Conservation (phyloP, 495 filamentous ascomycete genomes). For the Neurospora sp. region DNA sequence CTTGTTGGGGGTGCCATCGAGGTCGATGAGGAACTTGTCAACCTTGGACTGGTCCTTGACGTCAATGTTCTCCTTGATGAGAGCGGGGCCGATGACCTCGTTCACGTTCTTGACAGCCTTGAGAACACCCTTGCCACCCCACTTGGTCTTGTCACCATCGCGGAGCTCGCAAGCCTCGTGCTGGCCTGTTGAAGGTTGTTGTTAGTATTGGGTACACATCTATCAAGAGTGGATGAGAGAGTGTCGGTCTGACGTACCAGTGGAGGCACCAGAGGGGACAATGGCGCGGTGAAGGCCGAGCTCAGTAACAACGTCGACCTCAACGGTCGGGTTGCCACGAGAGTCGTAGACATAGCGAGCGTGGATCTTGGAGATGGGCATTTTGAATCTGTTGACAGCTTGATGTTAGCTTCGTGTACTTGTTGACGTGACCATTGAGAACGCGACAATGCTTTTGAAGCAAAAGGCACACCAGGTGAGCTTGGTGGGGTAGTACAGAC, state of each 20-base stretch:
- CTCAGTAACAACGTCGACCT: constrained; percentile 91
- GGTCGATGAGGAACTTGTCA: constrained; percentile 89
- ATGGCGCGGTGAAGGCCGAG: constrained; percentile 97
- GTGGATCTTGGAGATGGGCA: constrained; percentile 98
- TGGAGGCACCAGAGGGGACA: constrained; percentile 96
- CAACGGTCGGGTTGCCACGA: constrained; percentile 91
- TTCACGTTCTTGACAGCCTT: constrained; percentile 98
- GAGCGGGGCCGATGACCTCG: constrained; percentile 75
- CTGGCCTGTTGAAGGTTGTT: constrained; percentile 51
- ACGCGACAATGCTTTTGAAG: background rate
- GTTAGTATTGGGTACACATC: constrained; percentile 2
- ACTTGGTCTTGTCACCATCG: constrained; percentile 95
- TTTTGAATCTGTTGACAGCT: constrained; percentile 35
- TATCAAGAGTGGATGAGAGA: constrained; percentile 1
- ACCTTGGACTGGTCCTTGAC: constrained; percentile 94
- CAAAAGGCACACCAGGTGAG: background rate
- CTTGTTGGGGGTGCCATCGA: constrained; percentile 97
- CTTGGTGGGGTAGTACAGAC: background rate
- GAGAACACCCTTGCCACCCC: constrained; percentile 92
- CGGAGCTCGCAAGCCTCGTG: constrained; percentile 98
- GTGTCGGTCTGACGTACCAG: constrained; percentile 51
- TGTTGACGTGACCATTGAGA: background rate
- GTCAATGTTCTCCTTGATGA: constrained; percentile 89
- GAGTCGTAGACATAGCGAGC: constrained; percentile 99
- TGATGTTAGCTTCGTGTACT: constrained; percentile 1